Conservation (phyloP, 1,139 yeast genomes). For the Hyphopichia pseudoburtonii region DNA sequence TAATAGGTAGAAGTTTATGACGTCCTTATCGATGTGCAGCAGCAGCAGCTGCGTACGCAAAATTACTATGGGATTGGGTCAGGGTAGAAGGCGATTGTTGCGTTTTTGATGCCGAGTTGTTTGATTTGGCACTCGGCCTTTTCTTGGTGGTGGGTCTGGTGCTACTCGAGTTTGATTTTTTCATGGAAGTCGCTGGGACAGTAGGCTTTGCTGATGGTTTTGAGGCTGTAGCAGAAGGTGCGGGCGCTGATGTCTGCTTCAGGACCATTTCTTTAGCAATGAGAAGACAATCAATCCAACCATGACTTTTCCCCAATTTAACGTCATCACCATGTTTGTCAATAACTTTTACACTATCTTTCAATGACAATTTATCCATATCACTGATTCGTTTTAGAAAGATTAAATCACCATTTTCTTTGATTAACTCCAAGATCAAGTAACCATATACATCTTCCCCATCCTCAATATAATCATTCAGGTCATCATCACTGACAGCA, state of each 20-base stretch:
- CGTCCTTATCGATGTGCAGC: constrained; percentile 33
- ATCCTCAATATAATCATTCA: constrained; percentile 21
- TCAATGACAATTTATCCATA: constrained; percentile 21
- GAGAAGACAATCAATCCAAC: constrained; percentile 49
- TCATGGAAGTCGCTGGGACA: not conserved
- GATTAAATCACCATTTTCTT: constrained; percentile 56
- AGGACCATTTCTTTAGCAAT: constrained; percentile 44
- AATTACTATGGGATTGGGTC: constrained; percentile 18
- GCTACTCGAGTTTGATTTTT: not conserved
- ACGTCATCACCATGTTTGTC: constrained; percentile 34
- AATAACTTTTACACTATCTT: constrained; percentile 37
- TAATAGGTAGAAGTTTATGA: no score
- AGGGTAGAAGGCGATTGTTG: constrained; percentile 10
- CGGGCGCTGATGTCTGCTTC: constrained; percentile 4
- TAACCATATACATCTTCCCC: constrained; percentile 51
- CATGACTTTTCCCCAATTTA: constrained; percentile 36
- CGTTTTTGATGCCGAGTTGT: constrained; percentile 4
- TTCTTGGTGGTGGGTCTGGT: not conserved
- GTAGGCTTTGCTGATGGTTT: constrained; percentile 8
- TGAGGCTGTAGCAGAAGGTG: constrained; percentile 3
- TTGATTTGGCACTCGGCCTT: not conserved
- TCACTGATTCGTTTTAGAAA: constrained; percentile 48
- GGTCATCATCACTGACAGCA: constrained; percentile 40
- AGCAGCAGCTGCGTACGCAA: constrained; percentile 52
- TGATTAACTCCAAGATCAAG: constrained; percentile 61